Percentiles rank a stretch among this genome's conserved stretches.
Conservation (phyloP, 768 basidiomycete genomes). For the Termitomyces sp. region DNA sequence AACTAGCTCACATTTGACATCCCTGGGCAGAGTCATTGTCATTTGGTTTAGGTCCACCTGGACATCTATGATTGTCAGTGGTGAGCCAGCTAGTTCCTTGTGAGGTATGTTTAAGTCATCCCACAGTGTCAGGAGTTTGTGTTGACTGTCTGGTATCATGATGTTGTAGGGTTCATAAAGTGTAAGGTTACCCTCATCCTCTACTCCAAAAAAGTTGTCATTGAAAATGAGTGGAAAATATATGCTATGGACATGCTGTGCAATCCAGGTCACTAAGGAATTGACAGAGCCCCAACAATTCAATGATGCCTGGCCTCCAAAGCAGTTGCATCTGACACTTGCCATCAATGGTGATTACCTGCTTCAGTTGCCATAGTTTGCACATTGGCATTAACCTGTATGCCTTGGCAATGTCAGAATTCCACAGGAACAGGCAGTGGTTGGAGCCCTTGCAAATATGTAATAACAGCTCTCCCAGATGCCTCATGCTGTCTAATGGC, state of each 20-base stretch:
- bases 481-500: constrained; percentile 27
- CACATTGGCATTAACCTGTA: constrained; percentile 27
- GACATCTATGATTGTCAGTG: too few species aligned
- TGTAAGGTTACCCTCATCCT: constrained; percentile 13
- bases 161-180: constrained; percentile 23
- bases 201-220: constrained; percentile 25
- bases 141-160: background rate
- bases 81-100: too few species aligned
- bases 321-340: constrained; percentile 24
- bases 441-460: constrained; percentile 3
- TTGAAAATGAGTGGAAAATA: constrained; percentile 19
- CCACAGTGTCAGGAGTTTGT: constrained; percentile 5
- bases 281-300: constrained; percentile 21
- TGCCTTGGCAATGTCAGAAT: constrained; percentile 31
- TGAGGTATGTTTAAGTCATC: too few species aligned
- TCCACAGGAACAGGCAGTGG: constrained; percentile 22
- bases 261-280: constrained; percentile 29
- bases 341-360: constrained; percentile 27
- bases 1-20: too few species aligned
- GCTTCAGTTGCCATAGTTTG: constrained; percentile 25
- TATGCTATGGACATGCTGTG: constrained; percentile 15
- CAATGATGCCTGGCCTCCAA: constrained; percentile 23
- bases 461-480: constrained; percentile 21
- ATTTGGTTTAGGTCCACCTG: too few species aligned
- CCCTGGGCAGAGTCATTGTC: too few species aligned